Conservation (phyloP, 345 rosid genomes). For the Camelina sativa region DNA sequence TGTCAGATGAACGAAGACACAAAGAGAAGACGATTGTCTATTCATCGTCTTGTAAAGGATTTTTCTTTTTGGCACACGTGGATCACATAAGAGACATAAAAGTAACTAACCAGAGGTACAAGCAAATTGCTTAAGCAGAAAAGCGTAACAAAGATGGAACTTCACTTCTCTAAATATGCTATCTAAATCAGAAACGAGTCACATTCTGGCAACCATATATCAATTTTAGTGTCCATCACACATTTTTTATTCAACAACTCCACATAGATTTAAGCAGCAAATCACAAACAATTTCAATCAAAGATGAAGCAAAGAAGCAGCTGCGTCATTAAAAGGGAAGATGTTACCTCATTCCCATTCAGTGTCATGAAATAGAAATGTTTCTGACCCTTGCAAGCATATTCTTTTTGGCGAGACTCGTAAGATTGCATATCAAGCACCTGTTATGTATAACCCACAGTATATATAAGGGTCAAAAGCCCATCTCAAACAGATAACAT, state of each 20-base stretch:
- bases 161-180: constrained; percentile 6
- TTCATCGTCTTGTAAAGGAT: not conserved
- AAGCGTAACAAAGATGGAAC: constrained; percentile 6
- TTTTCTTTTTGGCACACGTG: not conserved
- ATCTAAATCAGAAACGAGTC: constrained; percentile 11
- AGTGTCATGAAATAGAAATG: constrained; percentile 99
- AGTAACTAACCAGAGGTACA: constrained; percentile 11
- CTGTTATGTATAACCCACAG: constrained; percentile 46
- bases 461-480: constrained; percentile 3
- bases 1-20: not conserved
- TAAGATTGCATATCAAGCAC: constrained; percentile 95
- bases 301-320: constrained; percentile 21
- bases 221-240: not conserved
- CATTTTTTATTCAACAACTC: constrained; percentile 3
- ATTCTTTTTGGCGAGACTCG: constrained; percentile 82
- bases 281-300: constrained; percentile 24
- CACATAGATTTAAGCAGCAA: constrained; percentile 24
- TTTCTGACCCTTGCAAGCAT: constrained; percentile 90
- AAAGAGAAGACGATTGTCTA: not conserved
- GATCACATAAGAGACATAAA: constrained; percentile 16
- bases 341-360: constrained; percentile 91
- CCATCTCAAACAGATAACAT: constrained; percentile 24
- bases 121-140: constrained; percentile 10
- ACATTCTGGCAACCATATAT: not conserved
- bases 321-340: constrained; percentile 2